Evolutionary conservation across 2,329 filamentous ascomycete genomes (phyloP), one percentile per base, ranked within the genome.

Genomic region (Ascochyta clinopodiicola): DNA sequence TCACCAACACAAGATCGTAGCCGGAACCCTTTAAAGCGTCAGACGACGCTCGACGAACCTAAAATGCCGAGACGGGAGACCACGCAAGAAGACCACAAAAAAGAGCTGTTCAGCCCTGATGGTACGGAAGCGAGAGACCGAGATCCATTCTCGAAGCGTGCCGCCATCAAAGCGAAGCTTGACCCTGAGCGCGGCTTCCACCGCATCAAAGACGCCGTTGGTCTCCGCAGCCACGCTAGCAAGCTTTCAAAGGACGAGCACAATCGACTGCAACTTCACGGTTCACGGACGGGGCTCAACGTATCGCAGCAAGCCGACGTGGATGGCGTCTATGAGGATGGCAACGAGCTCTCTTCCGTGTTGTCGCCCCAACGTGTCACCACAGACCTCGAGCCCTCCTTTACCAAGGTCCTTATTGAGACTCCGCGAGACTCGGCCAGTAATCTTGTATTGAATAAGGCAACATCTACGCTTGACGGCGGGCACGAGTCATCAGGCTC

Each of bases 181-280:
- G 92, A 96, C 74, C 90, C 92, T 40, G 87, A 89, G 42, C 92
- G 89, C 51, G 92, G 92, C 0, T 83, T 96, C 51, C 90, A 90
- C 1, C 87, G 91, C 32, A 92, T 97, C 72, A 93, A 93, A 69
- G 92, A 94, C 70, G 91, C 88, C 2, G 89, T 96, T 32, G 90
- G 91, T 31, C 69, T 79, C 32, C 75, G 77, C 21, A 73, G 72
- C 12, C 77, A 80, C 59, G 72, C 78, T 17, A 69, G 72, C 31
- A 79, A 75, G 47, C 58, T 72, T 12, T 68, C 72, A 1, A 77
- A 74, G 54, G 72, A 77, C 2, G 73, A 74, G 8, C 71, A 74
- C 24, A 55, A 57, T 2, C 66, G 68, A 8, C 50, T 62, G 22
- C 53, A 62, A n/a, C 29, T 67, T 13, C 48, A 52, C 51, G 52